phyloP scores from a whole-genome alignment of 495 filamentous ascomycete genomes.

The Ascodesmis nigricans region DNA sequence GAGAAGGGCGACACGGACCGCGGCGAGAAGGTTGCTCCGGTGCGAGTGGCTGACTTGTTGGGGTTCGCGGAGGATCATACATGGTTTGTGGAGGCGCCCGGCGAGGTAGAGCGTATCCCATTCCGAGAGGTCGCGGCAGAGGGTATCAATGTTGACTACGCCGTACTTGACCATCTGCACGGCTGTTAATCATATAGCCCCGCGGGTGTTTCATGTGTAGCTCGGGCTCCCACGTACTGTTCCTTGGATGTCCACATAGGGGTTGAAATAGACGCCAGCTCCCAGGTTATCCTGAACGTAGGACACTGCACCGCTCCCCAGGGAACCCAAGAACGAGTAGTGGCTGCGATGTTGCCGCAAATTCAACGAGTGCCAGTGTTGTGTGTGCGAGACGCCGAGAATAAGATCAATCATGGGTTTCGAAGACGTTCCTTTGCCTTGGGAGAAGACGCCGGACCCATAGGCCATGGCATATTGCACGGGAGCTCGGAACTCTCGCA shows the following conservation, averaged over 20 bases:
- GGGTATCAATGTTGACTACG: slow-evolving; percentile 72
- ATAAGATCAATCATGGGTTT: slow-evolving; percentile 83
- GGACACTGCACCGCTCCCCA: slow-evolving; percentile 66
- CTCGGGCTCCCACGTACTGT: no score
- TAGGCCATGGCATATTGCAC: slow-evolving; percentile 95
- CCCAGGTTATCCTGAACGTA: slow-evolving; percentile 70
- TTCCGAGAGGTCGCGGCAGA: slow-evolving; percentile 62
- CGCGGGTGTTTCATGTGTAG: no score
- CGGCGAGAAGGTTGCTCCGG: slow-evolving; percentile 82
- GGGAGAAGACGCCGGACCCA: slow-evolving; percentile 86
- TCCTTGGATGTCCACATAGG: slow-evolving; percentile 85
- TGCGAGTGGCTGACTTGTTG: slow-evolving; percentile 77
- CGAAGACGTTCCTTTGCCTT: slow-evolving; percentile 34
- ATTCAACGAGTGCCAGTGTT: slow-evolving; percentile 94
- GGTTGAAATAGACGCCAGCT: slow-evolving; percentile 93
- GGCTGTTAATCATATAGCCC: no score
- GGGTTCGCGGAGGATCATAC: slow-evolving; percentile 91
- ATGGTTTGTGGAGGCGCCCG: slow-evolving; percentile 84
- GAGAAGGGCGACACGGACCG: slow-evolving; percentile 68
- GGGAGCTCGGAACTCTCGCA: slow-evolving; percentile 82
- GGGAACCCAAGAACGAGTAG: slow-evolving; percentile 65
- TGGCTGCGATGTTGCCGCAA: slow-evolving; percentile 71
- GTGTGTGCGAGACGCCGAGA: slow-evolving; percentile 80
- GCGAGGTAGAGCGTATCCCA: slow-evolving; percentile 91
- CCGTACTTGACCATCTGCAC: slow-evolving; percentile 71